Evolutionary conservation across 202 grass and related monocot genomes (phyloP).

Genomic region (Carex arenaria): DNA sequence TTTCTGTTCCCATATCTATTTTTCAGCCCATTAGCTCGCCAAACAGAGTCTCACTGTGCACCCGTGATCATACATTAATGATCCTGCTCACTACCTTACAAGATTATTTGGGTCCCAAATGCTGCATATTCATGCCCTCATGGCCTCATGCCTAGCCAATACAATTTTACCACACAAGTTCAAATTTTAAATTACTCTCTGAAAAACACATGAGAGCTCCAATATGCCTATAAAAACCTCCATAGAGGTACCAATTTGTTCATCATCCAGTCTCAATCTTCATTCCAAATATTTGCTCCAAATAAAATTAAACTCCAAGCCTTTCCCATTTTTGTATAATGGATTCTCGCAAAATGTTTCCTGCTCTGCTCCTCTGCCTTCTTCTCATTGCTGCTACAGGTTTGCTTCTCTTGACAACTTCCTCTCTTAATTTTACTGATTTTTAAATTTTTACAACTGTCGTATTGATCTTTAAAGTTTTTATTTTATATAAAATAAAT

Average conservation of each 20-base stretch:
- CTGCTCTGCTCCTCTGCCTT: slow-evolving; percentile 31
- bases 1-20: too few species aligned
- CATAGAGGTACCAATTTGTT: neutral
- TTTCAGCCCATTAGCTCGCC: too few species aligned
- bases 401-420: neutral
- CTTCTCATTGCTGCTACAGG: slow-evolving; percentile 47
- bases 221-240: slow-evolving; percentile 18
- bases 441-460: too few species aligned
- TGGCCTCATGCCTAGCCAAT: neutral
- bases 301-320: neutral
- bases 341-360: slow-evolving; percentile 30
- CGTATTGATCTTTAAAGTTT: too few species aligned
- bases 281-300: neutral
- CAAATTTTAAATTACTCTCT: neutral
- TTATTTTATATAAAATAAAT: too few species aligned
- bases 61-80: too few species aligned
- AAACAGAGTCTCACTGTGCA: too few species aligned
- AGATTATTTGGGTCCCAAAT: too few species aligned
- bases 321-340: neutral
- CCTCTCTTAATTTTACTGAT: neutral
- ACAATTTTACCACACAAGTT: neutral
- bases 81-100: too few species aligned
- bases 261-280: neutral
- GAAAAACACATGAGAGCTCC: neutral
- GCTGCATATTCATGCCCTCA: too few species aligned